phyloP scores from a whole-genome alignment of 2,329 filamentous ascomycete species.

The Sclerotinia sclerotiorum region DNA sequence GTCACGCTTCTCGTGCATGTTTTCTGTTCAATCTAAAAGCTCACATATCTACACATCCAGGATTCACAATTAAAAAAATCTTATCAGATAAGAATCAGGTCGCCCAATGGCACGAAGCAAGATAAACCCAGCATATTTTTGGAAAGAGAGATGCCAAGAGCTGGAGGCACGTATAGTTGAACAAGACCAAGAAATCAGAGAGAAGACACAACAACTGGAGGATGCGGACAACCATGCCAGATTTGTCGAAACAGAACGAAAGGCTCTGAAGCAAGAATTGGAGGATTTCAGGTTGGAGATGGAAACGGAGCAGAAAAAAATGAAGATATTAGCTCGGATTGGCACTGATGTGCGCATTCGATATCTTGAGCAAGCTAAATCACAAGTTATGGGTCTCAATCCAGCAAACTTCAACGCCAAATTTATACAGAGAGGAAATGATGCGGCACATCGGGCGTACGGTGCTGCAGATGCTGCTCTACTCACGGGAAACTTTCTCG shows the following conservation, averaged over 20 bases:
- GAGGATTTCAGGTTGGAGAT: not conserved
- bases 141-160: not conserved
- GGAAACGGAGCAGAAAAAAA: not conserved
- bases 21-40: not conserved
- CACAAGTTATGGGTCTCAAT: not conserved
- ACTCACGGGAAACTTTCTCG: not conserved
- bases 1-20: too few relatives aligned
- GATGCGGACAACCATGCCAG: not conserved
- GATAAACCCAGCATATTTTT: not conserved
- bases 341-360: not conserved
- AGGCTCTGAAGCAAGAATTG: not conserved
- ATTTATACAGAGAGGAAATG: not conserved
- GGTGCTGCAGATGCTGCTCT: not conserved
- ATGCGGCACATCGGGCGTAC: not conserved
- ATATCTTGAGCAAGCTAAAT: slow-evolving; percentile 10
- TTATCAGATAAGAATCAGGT: too few relatives aligned
- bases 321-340: not conserved
- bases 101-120: not conserved
- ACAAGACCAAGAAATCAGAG: not conserved
- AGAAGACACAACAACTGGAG: not conserved
- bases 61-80: too few relatives aligned
- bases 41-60: not conserved
- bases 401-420: not conserved
- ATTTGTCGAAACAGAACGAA: not conserved
- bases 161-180: slow-evolving; percentile 1